phyloP scores from a whole-genome alignment of 2,329 filamentous ascomycete genomes.

The Ilyonectria mors-panacis region DNA sequence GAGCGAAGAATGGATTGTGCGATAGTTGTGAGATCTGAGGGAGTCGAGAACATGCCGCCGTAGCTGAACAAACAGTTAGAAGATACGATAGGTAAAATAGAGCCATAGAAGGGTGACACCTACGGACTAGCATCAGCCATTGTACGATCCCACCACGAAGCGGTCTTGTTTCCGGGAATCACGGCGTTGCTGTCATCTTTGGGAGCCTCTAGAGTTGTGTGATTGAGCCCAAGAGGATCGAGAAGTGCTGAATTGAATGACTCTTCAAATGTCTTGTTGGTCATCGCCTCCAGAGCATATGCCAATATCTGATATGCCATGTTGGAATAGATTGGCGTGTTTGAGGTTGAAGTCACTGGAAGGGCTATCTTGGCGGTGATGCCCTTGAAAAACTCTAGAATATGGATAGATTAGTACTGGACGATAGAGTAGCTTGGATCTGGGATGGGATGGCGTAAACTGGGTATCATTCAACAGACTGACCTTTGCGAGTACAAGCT shows the following conservation, averaged over 20 bases:
- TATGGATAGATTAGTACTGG: neutral
- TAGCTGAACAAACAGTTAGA: neutral
- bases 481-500: slow-evolving; percentile 14
- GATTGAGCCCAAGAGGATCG: slow-evolving; percentile 11
- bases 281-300: slow-evolving; percentile 24
- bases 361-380: slow-evolving; percentile 6
- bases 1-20: slow-evolving; percentile 22
- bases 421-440: neutral
- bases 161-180: slow-evolving; percentile 14
- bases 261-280: slow-evolving; percentile 16
- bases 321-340: slow-evolving; percentile 30
- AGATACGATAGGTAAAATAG: neutral
- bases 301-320: slow-evolving; percentile 23
- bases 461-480: neutral
- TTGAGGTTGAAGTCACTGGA: slow-evolving; percentile 10
- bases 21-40: slow-evolving; percentile 6
- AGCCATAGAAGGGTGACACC: neutral
- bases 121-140: slow-evolving; percentile 17
- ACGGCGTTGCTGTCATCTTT: slow-evolving; percentile 21
- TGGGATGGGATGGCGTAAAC: neutral
- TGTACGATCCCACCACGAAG: slow-evolving; percentile 9
- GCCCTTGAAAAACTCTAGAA: slow-evolving; percentile 12
- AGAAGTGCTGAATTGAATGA: slow-evolving; percentile 14
- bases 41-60: slow-evolving; percentile 20
- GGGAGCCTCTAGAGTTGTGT: slow-evolving; percentile 22